phyloP scores from a whole-genome alignment of 352 stramenopile genomes.

The Pythium vanterpoolii region DNA sequence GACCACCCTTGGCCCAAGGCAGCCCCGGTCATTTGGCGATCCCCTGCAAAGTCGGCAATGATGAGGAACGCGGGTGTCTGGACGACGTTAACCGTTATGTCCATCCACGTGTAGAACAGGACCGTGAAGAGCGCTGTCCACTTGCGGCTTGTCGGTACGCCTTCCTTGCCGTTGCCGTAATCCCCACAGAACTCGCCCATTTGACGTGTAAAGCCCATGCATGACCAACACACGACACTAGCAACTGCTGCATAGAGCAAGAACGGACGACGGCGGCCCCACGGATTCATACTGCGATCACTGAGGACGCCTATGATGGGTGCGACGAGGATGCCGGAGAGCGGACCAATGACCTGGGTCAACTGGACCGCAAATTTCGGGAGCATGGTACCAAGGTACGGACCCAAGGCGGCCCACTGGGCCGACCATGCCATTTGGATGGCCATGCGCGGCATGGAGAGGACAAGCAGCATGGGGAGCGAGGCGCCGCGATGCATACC shows the following conservation, averaged over 20 bases:
- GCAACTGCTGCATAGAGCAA: conserved; percentile 31
- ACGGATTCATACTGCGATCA: conserved; percentile 35
- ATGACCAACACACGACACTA: conserved; percentile 41
- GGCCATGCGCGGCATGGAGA: conserved; percentile 24
- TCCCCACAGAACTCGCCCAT: conserved; percentile 46
- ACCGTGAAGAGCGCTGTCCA: conserved; percentile 48
- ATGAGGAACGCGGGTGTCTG: conserved; percentile 37
- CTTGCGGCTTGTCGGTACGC: conserved; percentile 31
- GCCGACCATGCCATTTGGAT: conserved; percentile 24
- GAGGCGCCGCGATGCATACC: background rate
- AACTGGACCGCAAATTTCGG: conserved; percentile 37
- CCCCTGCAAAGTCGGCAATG: conserved; percentile 53
- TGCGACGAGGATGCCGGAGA: conserved; percentile 25
- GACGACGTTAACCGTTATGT: conserved; percentile 52
- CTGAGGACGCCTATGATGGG: conserved; percentile 31
- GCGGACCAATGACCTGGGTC: conserved; percentile 29
- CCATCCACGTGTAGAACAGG: conserved; percentile 62
- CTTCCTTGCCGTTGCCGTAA: conserved; percentile 27
- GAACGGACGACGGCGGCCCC: conserved; percentile 35
- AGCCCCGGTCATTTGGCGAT: conserved; percentile 43
- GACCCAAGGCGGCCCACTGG: conserved; percentile 37
- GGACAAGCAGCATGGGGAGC: conserved; percentile 30
- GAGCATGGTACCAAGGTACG: conserved; percentile 44
- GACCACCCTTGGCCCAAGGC: conserved; percentile 49
- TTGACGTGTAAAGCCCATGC: conserved; percentile 49